Percentiles rank a stretch among this genome's conserved stretches.
Evolutionary conservation across 1,284 basidiomycete genomes (phyloP).

Genomic region (Porphyrellus sp.): DNA sequence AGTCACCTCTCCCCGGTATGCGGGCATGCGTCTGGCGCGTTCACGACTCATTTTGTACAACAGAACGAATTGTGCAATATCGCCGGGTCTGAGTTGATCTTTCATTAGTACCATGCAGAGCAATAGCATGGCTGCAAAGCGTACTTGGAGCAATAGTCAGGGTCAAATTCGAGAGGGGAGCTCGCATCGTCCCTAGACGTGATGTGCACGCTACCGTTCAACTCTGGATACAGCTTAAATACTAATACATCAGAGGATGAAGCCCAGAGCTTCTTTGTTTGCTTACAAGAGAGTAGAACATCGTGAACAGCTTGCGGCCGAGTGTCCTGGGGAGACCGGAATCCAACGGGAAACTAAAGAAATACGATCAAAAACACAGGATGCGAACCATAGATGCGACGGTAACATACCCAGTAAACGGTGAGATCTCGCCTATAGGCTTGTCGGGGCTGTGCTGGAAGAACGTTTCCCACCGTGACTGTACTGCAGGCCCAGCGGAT

Average conservation of each 20-base stretch:
- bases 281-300: slow-evolving; percentile 18
- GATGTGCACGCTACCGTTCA: slow-evolving; percentile 44
- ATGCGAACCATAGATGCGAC: not conserved
- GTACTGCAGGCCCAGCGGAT: slow-evolving; percentile 2
- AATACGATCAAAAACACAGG: not conserved
- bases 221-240: slow-evolving; percentile 39
- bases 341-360: slow-evolving; percentile 6
- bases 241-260: too few species aligned
- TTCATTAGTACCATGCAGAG: too few species aligned
- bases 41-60: slow-evolving; percentile 60
- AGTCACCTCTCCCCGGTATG: slow-evolving; percentile 52
- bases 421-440: not conserved
- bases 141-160: too few species aligned
- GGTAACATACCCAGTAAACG: slow-evolving; percentile 2
- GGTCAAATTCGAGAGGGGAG: slow-evolving; percentile 39
- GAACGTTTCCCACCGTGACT: slow-evolving; percentile 13
- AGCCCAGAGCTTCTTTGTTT: too few species aligned
- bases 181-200: slow-evolving; percentile 38
- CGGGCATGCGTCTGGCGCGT: slow-evolving; percentile 52
- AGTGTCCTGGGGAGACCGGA: not conserved
- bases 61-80: slow-evolving; percentile 52
- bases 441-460: slow-evolving; percentile 7
- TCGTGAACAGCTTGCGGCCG: slow-evolving; percentile 10
- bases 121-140: too few species aligned
- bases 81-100: slow-evolving; percentile 42